These are phyloP conservation scores for Botrytis fabae DNA, from an alignment of 2,329 filamentous ascomycete species.

Conservation along the genomic window DNA sequence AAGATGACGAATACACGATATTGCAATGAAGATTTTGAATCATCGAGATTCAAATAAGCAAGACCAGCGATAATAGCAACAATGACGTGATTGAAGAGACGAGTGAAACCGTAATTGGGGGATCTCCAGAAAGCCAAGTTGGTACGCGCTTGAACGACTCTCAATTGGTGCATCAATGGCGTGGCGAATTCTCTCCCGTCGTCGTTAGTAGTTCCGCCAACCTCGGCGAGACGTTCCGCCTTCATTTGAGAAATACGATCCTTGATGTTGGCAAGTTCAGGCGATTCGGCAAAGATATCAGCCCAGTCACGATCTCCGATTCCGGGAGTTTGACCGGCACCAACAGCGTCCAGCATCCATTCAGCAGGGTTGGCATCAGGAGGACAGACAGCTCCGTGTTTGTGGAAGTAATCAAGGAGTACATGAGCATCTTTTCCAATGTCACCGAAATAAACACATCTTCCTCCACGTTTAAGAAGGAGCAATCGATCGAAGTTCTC, in stretches of 20 bases:
- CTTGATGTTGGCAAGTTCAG: slow-evolving; percentile 57
- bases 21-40: slow-evolving; percentile 75
- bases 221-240: slow-evolving; percentile 49
- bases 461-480: slow-evolving; percentile 61
- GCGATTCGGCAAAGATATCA: slow-evolving; percentile 60
- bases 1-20: slow-evolving; percentile 89
- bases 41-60: slow-evolving; percentile 74
- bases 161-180: slow-evolving; percentile 75
- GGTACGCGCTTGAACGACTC: slow-evolving; percentile 69
- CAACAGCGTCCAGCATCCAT: slow-evolving; percentile 64
- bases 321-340: slow-evolving; percentile 60
- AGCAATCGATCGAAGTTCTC: slow-evolving; percentile 68
- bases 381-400: slow-evolving; percentile 53
- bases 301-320: slow-evolving; percentile 65
- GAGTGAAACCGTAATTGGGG: slow-evolving; percentile 85
- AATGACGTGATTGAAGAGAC: slow-evolving; percentile 79
- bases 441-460: slow-evolving; percentile 67
- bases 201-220: slow-evolving; percentile 40
- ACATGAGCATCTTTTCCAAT: slow-evolving; percentile 62
- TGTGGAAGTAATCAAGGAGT: slow-evolving; percentile 50
- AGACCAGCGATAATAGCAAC: slow-evolving; percentile 79
- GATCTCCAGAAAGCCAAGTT: slow-evolving; percentile 82
- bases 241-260: slow-evolving; percentile 58
- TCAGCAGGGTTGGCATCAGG: slow-evolving; percentile 57
- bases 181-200: slow-evolving; percentile 78